Conservation (phyloP, 1,139 yeast genomes). For the Pichia sp. region DNA sequence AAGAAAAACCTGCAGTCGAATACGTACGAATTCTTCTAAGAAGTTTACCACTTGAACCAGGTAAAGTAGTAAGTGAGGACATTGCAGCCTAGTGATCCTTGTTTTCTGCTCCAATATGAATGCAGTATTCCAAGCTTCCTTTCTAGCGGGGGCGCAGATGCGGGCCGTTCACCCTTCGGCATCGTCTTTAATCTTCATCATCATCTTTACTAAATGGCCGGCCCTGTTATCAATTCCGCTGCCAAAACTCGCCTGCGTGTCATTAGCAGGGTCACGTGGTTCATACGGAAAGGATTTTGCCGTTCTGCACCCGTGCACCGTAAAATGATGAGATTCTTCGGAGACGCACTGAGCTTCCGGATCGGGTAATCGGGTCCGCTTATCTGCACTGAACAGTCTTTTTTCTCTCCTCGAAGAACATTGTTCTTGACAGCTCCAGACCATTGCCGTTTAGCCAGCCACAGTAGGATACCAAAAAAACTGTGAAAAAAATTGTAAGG, state of each 20-base stretch:
- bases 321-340: neutral
- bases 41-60: conserved; percentile 50
- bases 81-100: conserved; percentile 3
- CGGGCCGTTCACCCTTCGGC: neutral
- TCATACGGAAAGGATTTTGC: too few species aligned
- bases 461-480: neutral
- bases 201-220: neutral
- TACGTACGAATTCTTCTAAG: conserved; percentile 61
- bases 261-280: neutral
- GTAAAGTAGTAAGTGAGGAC: conserved; percentile 30
- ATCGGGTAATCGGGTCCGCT: neutral
- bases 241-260: neutral
- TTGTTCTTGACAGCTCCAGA: too few species aligned
- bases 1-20: neutral
- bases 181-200: neutral
- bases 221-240: neutral
- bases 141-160: too few species aligned
- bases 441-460: neutral
- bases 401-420: too few species aligned
- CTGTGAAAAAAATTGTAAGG: too few species aligned
- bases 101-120: too few species aligned
- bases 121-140: too few species aligned
- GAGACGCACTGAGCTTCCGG: neutral
- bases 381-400: neutral
- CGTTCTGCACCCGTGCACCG: conserved; percentile 4